These are phyloP conservation scores for Teunomyces kruisii DNA, from an alignment of 805 yeast species.

Conservation along the genomic window DNA sequence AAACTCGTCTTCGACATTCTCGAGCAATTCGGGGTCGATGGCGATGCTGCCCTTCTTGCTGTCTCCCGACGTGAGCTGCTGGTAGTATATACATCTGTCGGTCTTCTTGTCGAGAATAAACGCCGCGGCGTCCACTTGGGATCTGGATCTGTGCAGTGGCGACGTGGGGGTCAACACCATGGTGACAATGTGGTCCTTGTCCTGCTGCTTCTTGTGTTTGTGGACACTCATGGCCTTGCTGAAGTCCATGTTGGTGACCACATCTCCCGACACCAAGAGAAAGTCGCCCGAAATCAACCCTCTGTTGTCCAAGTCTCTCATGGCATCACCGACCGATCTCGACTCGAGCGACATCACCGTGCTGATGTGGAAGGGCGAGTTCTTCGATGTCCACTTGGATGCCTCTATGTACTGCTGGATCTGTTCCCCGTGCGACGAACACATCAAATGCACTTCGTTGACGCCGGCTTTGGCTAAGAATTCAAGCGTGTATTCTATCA, in stretches of 20 bases:
- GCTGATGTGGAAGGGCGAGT: slow-evolving; percentile 78
- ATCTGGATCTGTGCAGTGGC: slow-evolving; percentile 80
- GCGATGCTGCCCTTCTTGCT: slow-evolving; percentile 42
- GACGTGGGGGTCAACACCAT: slow-evolving; percentile 89
- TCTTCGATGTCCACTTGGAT: slow-evolving; percentile 65
- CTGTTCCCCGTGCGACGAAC: slow-evolving; percentile 88
- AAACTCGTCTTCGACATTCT: slow-evolving; percentile 68
- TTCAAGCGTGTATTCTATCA: slow-evolving; percentile 92
- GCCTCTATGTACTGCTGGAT: slow-evolving; percentile 76
- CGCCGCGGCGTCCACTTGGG: slow-evolving; percentile 77
- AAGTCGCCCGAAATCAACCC: slow-evolving; percentile 91
- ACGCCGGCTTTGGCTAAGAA: slow-evolving; percentile 90
- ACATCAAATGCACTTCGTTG: slow-evolving; percentile 84
- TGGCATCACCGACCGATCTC: slow-evolving; percentile 92
- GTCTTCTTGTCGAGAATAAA: slow-evolving; percentile 76
- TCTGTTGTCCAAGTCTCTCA: slow-evolving; percentile 91
- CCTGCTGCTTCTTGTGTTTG: slow-evolving; percentile 64
- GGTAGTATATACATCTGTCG: slow-evolving; percentile 80
- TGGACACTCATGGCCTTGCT: slow-evolving; percentile 72
- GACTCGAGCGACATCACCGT: slow-evolving; percentile 84
- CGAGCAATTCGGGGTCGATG: slow-evolving; percentile 82
- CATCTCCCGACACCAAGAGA: slow-evolving; percentile 88
- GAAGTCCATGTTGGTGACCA: slow-evolving; percentile 87
- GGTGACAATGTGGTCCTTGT: slow-evolving; percentile 90
- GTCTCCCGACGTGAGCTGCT: slow-evolving; percentile 62